Base-by-base conservation (phyloP, 2,329 filamentous ascomycete species). In the Colletotrichum tropicale region DNA sequence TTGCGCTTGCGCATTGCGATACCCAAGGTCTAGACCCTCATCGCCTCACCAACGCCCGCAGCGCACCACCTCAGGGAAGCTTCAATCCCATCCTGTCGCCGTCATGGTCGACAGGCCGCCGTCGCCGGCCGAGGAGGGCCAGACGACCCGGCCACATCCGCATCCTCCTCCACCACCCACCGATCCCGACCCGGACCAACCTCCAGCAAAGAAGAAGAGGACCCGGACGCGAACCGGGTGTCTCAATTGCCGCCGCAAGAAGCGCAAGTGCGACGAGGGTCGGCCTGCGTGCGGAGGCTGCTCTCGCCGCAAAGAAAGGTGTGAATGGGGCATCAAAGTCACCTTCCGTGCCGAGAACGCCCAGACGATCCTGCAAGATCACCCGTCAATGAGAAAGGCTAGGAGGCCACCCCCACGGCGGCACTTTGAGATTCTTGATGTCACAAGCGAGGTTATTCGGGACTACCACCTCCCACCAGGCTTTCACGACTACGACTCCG, bases 301-400 rank as follows among this genome's bases (percentile, higher is more conserved):
- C 76, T 75, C 79, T 13, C 81, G 83, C 12, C 80, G 81, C 5
- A 78, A 78, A 30, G 82, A 85, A 66, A 64, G 64, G 1, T 85
- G 84, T 56, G 80, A 83, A 81, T 85, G 84, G 84, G 84, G 84
- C 1, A 78, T 85, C 75, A 84, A 82, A 80, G 79, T 85, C 34
- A 84, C 80, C 6, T 85, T 85, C 66, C 83, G 84, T 34, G 79
- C 80, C 4, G 83, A 85, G 73, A 84, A 85, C 64, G 84, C 83
- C 2, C 82, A 82, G 69, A 78, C 79, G n/a, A 76, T 85, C 36
- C 78, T 80, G 61, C 76, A 78, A 8, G 74, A 75, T 21, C 84
- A 85, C 64, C 84, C 83, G 2, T 84, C 83, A 12, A 85, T 85
- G 84, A 77, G 79, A 8, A 80, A 78, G 62, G 80, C 80, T 2